Evolutionary conservation across 148 eudicot species (phyloP).

Genomic region (Mesembryanthemum crystallinum): DNA sequence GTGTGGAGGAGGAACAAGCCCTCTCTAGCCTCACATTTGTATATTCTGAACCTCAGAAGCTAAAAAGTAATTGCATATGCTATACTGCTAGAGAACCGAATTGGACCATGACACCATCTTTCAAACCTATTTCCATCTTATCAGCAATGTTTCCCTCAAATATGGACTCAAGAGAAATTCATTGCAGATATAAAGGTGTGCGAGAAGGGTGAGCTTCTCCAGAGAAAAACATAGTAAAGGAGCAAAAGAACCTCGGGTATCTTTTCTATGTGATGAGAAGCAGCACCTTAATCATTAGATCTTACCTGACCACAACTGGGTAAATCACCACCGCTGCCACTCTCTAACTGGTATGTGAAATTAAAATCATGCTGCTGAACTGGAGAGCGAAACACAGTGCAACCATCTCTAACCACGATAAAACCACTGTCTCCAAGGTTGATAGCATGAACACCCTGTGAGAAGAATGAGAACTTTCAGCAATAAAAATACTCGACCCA

Average conservation of each 20-base stretch:
- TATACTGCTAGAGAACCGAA: too few species aligned
- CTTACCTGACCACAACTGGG: constrained; percentile 85
- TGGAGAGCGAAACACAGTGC: constrained; percentile 73
- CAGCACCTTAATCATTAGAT: not conserved
- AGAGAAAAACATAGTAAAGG: not conserved
- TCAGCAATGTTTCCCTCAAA: too few species aligned
- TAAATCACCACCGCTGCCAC: constrained; percentile 69
- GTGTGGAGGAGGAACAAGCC: too few species aligned
- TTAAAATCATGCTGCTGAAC: constrained; percentile 91
- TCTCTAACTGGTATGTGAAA: constrained; percentile 75
- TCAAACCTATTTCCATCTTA: too few species aligned
- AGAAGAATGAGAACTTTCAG: constrained; percentile 12
- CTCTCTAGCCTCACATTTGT: too few species aligned
- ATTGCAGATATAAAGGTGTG: too few species aligned
- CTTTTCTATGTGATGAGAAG: not conserved
- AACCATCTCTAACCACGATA: constrained; percentile 76
- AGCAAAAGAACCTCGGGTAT: not conserved
- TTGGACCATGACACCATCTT: too few species aligned
- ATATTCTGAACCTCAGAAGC: too few species aligned
- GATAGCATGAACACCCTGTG: constrained; percentile 77
- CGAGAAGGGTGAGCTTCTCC: too few species aligned
- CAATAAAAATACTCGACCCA: not conserved
- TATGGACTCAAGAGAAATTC: too few species aligned
- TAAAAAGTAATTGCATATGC: too few species aligned
- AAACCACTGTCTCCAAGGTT: constrained; percentile 89